Percentiles rank a stretch among this genome's conserved stretches.
phyloP scores from a whole-genome alignment of 192 early-diverging fungal genomes.

The Allomyces arbusculus region DNA sequence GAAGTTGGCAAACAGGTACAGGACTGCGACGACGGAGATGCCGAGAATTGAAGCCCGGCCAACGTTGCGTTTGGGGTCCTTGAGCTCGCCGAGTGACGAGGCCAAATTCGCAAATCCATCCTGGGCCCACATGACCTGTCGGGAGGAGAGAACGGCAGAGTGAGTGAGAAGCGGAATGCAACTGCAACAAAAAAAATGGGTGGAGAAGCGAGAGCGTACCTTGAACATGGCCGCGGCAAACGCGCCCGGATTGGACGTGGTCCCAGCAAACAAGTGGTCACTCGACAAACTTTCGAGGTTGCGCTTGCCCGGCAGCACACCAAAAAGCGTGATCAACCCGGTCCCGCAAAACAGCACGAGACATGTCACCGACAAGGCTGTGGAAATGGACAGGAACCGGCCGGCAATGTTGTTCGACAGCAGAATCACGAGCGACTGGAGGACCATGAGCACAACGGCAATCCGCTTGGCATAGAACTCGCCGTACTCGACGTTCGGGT shows the following conservation, averaged over 20 bases:
- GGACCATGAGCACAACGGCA: conserved; percentile 27
- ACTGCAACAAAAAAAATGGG: too few relatives aligned
- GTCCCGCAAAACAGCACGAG: conserved; percentile 41
- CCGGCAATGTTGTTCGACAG: conserved; percentile 40
- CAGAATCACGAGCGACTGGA: conserved; percentile 41
- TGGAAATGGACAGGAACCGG: conserved; percentile 51
- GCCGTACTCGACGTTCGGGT: background rate
- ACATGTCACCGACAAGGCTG: conserved; percentile 46
- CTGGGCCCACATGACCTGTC: conserved; percentile 22
- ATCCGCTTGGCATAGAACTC: conserved; percentile 2
- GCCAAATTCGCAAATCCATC: conserved; percentile 54
- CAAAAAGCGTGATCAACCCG: conserved; percentile 42
- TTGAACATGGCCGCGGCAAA: conserved; percentile 28
- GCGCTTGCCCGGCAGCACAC: conserved; percentile 15
- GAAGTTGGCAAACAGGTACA: conserved; percentile 61
- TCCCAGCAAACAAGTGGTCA: conserved; percentile 39
- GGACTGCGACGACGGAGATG: conserved; percentile 42
- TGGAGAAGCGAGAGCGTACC: conserved; percentile 6
- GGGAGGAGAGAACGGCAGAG: too few relatives aligned
- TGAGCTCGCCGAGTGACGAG: conserved; percentile 67
- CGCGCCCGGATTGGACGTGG: conserved; percentile 22
- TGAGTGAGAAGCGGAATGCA: too few relatives aligned
- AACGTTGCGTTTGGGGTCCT: conserved; percentile 53
- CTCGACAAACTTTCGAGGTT: conserved; percentile 16
- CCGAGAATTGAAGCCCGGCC: conserved; percentile 56